Conservation (phyloP, 257 asterid genomes). For the Fraxinus pennsylvanica region DNA sequence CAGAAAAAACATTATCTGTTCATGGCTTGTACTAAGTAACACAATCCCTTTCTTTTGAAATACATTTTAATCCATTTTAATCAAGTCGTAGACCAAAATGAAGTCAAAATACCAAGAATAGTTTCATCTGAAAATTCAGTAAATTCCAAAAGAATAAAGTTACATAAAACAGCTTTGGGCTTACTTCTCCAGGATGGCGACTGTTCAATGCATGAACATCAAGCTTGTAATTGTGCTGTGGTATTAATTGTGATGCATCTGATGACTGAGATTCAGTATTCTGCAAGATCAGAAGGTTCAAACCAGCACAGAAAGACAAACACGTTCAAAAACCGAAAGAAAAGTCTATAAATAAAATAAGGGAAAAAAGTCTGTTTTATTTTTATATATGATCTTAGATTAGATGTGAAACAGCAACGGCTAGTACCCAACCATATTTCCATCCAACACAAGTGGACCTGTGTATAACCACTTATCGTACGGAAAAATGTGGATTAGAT, state of each 20-base stretch:
- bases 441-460: background rate
- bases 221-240: conserved; percentile 94
- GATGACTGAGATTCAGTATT: conserved; percentile 61
- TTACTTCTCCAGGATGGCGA: conserved; percentile 98
- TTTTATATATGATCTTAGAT: background rate
- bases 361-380: background rate
- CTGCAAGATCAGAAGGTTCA: conserved; percentile 45
- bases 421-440: background rate
- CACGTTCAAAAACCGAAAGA: background rate
- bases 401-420: background rate
- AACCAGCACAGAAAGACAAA: conserved; percentile 26
- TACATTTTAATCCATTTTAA: conserved; percentile 12
- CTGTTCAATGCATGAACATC: conserved; percentile 84
- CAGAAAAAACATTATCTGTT: background rate
- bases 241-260: conserved; percentile 82
- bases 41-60: conserved; percentile 18
- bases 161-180: background rate
- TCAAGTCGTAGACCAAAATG: conserved; percentile 18
- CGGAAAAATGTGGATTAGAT: too few species aligned
- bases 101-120: conserved; percentile 17
- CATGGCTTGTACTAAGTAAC: background rate
- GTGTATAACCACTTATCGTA: background rate
- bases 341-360: background rate
- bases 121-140: conserved; percentile 14
- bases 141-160: background rate